A percentile compares a stretch with the other conserved stretches of the same genome.
Conservation (phyloP, 176 grass and related monocot species). For the Miscanthus lutarioriparius region DNA sequence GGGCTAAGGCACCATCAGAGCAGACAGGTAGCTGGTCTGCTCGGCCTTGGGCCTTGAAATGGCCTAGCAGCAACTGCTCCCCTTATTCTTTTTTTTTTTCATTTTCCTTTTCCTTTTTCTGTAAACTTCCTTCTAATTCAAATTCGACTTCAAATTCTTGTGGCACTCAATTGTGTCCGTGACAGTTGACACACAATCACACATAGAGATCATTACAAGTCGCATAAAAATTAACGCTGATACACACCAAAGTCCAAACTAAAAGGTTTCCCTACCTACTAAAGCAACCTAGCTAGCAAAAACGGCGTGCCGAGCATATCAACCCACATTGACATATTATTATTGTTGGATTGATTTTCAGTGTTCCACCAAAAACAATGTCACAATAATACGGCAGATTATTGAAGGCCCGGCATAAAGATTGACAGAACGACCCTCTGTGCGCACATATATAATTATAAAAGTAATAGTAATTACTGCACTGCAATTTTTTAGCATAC, state of each 20-base stretch:
- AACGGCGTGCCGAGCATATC: background rate
- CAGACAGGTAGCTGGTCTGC: background rate
- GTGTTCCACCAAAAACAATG: background rate
- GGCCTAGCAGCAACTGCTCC: background rate
- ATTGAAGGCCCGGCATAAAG: background rate
- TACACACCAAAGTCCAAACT: background rate
- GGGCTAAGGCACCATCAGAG: background rate
- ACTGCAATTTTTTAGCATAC: slow-evolving; percentile 23
- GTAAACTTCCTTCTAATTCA: background rate
- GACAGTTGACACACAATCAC: background rate
- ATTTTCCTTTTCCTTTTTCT: background rate
- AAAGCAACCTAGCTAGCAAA: background rate
- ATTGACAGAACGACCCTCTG: background rate
- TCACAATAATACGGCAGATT: background rate
- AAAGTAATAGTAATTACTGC: background rate
- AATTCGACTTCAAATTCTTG: background rate
- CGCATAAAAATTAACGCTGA: background rate
- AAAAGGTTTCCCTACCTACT: background rate
- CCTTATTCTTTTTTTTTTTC: background rate
- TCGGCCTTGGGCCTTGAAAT: background rate
- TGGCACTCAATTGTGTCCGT: background rate
- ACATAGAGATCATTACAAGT: background rate
- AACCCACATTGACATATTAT: background rate
- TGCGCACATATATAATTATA: background rate
- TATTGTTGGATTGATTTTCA: background rate